phyloP scores from a whole-genome alignment of 768 basidiomycete genomes.

The Paxillus ammoniavirescens region DNA sequence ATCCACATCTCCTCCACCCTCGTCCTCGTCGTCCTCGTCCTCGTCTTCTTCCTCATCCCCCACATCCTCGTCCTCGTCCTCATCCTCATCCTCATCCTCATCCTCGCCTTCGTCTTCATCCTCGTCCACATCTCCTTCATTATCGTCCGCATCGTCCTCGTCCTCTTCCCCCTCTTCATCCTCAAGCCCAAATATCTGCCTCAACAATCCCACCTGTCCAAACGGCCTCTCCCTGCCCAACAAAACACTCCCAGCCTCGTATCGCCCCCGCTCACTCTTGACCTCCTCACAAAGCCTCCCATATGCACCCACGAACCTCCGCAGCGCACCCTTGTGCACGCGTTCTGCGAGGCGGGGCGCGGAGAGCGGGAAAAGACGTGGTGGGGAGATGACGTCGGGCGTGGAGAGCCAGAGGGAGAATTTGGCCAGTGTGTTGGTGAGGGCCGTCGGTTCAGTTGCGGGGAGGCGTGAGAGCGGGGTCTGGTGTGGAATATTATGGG shows the following conservation, averaged over 20 bases:
- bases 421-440: conserved; percentile 59
- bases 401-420: conserved; percentile 88
- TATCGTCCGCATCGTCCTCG: background rate
- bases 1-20: background rate
- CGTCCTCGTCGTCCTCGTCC: conserved; percentile 13
- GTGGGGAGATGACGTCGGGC: conserved; percentile 76
- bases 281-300: conserved; percentile 73
- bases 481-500: conserved; percentile 27
- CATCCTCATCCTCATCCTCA: background rate
- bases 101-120: background rate
- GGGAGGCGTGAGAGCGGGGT: conserved; percentile 74
- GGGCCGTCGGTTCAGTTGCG: conserved; percentile 56
- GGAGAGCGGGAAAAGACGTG: conserved; percentile 72
- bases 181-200: conserved; percentile 77
- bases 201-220: conserved; percentile 69
- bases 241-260: conserved; percentile 88
- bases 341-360: conserved; percentile 60
- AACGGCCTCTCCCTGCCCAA: conserved; percentile 83
- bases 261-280: conserved; percentile 54
- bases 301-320: conserved; percentile 69
- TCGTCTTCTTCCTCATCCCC: background rate
- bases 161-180: conserved; percentile 29
- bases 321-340: conserved; percentile 77
- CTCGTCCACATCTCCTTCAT: background rate
- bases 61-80: background rate